Evolutionary conservation across 129 eudicot species (phyloP).

Genomic region (Helichrysum umbraculigerum): DNA sequence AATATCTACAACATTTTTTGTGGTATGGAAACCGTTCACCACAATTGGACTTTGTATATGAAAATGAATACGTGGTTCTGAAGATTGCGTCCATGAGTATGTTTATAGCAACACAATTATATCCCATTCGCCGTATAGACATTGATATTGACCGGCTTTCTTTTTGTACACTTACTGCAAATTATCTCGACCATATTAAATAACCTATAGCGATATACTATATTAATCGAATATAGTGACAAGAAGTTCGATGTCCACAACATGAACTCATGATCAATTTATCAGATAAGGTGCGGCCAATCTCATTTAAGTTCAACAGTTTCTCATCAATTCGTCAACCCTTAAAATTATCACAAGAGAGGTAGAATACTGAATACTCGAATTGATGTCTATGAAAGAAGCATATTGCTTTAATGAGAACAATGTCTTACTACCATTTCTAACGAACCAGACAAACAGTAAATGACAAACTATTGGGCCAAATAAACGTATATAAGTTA

Average conservation of each 20-base stretch:
- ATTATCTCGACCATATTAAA: constrained; percentile 26
- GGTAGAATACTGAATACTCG: too few relatives aligned
- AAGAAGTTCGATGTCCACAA: too few relatives aligned
- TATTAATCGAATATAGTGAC: too few relatives aligned
- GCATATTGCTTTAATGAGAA: too few relatives aligned
- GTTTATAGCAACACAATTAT: not conserved
- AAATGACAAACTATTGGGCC: too few relatives aligned
- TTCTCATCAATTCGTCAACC: too few relatives aligned
- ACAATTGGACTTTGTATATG: constrained; percentile 1
- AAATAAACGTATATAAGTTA: too few relatives aligned
- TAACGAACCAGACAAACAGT: too few relatives aligned
- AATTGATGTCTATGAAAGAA: too few relatives aligned
- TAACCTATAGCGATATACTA: not conserved
- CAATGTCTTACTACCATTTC: too few relatives aligned
- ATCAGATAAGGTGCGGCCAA: not conserved
- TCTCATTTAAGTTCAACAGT: not conserved
- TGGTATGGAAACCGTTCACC: constrained; percentile 29
- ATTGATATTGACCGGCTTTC: constrained; percentile 3
- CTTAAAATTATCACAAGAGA: too few relatives aligned
- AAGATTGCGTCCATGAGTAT: not conserved
- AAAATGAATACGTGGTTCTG: constrained; percentile 19
- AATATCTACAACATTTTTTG: constrained; percentile 20
- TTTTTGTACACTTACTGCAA: too few relatives aligned
- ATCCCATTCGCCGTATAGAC: constrained; percentile 7
- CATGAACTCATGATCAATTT: not conserved